These are phyloP conservation scores for Rhizopogon rudus DNA, from an alignment of 768 basidiomycete species.

Conservation along the genomic window DNA sequence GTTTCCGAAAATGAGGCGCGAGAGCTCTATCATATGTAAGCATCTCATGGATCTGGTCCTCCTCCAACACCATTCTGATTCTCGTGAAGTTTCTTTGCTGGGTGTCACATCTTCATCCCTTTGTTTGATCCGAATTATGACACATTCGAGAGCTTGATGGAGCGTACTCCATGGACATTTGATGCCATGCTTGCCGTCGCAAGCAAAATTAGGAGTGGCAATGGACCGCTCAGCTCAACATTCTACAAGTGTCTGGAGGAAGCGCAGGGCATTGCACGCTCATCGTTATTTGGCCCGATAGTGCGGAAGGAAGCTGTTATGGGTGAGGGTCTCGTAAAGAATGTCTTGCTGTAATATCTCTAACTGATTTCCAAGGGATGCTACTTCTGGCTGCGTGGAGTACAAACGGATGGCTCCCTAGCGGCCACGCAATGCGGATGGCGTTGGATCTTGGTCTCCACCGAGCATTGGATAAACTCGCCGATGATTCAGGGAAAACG, in stretches of 20 bases:
- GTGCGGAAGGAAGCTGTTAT: slow-evolving; percentile 94
- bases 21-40: slow-evolving; percentile 88
- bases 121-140: slow-evolving; percentile 92
- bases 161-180: slow-evolving; percentile 94
- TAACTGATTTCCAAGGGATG: slow-evolving; percentile 56
- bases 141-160: slow-evolving; percentile 87
- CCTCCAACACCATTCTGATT: slow-evolving; percentile 1
- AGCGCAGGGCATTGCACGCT: slow-evolving; percentile 92
- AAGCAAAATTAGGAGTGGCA: slow-evolving; percentile 87
- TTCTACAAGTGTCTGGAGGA: slow-evolving; percentile 93
- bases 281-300: slow-evolving; percentile 89
- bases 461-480: slow-evolving; percentile 87
- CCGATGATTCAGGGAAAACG: slow-evolving; percentile 60
- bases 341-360: not conserved
- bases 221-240: slow-evolving; percentile 75
- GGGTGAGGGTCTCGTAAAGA: slow-evolving; percentile 40
- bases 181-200: slow-evolving; percentile 92
- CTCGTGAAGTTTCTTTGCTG: slow-evolving; percentile 79
- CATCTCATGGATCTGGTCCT: slow-evolving; percentile 11
- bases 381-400: slow-evolving; percentile 89
- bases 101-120: slow-evolving; percentile 95
- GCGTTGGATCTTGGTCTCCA: slow-evolving; percentile 91
- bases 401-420: slow-evolving; percentile 92
- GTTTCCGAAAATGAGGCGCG: slow-evolving; percentile 83
- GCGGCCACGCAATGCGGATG: slow-evolving; percentile 96